Evolutionary conservation across 1,139 yeast species (phyloP).

Genomic region (Protomyces arabidopsidicola): DNA sequence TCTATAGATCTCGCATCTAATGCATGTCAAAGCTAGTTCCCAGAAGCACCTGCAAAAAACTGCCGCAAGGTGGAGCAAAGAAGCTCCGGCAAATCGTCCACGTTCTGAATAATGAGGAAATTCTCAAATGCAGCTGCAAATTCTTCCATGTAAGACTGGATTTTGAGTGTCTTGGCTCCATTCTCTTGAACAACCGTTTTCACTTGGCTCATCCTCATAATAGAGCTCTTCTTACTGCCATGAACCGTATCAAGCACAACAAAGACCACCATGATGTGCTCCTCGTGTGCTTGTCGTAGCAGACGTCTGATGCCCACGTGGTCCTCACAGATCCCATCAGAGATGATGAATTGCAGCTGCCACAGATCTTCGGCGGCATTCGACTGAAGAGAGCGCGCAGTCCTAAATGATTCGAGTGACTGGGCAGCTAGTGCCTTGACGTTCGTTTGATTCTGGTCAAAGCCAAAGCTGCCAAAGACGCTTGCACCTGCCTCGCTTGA

Average conservation of each 20-base stretch:
- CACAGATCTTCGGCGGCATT: conserved; percentile 58
- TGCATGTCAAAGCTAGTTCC: not conserved
- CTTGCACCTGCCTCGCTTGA: conserved; percentile 76
- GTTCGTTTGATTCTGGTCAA: conserved; percentile 83
- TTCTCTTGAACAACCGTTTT: conserved; percentile 63
- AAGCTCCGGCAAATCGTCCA: conserved; percentile 87
- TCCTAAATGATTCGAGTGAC: conserved; percentile 70
- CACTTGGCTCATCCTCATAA: conserved; percentile 92
- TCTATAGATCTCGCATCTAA: not conserved
- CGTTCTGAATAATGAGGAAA: conserved; percentile 87
- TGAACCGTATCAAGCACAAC: conserved; percentile 88
- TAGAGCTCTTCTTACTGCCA: conserved; percentile 61
- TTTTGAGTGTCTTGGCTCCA: conserved; percentile 70
- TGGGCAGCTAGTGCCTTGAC: conserved; percentile 65
- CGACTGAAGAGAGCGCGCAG: conserved; percentile 48
- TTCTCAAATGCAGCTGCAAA: conserved; percentile 82
- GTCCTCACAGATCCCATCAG: conserved; percentile 96
- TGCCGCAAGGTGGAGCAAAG: conserved; percentile 84
- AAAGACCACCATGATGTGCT: conserved; percentile 89
- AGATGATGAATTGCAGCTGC: conserved; percentile 87
- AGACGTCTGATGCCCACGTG: conserved; percentile 75
- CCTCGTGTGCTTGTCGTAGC: conserved; percentile 88
- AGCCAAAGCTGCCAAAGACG: conserved; percentile 83
- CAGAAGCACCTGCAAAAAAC: conserved; percentile 70
- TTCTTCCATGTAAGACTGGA: conserved; percentile 78